Evolutionary conservation across 257 asterid species (phyloP), one percentile per base, ranked within the genome.

Genomic region (Nicotiana otophora): DNA sequence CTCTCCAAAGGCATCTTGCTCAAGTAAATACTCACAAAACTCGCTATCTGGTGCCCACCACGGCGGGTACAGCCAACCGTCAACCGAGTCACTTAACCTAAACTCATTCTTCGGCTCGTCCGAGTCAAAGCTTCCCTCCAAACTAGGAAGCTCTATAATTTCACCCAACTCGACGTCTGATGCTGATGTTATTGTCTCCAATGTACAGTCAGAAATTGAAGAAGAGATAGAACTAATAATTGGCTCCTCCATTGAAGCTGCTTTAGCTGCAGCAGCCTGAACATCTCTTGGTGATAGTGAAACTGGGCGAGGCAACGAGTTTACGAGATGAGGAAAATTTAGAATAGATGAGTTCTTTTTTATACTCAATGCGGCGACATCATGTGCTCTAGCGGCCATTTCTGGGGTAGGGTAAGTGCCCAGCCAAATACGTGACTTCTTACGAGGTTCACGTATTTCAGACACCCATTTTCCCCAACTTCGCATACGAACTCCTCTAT

Each of bases 381-480:
- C 97, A 72, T 92, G 97, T 4, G 97, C 97, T 36, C 97, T 62
- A 30, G 97, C 97, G 5, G 97, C 97, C 97, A 90, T 91, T 64
- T 92, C 97, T 42, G 97, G 90, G 60, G 92, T 89, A 4, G 92
- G 86, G 48, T 91, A 92, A 1, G 97, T 92, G 0, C 97, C 97
- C 0, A 92, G 92, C 97, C 97, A 92, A 74, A 92, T 92, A 68
- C 97, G 92, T 31, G 95, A 83, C 42, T 91, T 92, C 84, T 91
- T 91, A 81, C 89, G 81, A 53, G 97, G 97, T 84, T 92, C 92
- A 0, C 97, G 94, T 26, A 92, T 92, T 76, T 92, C 97, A 14
- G 97, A 92, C 1, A 92, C 97, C 95, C 95, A 92, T 86, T 90
- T 92, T 8, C 97, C 97, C 97, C 97, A 92, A 85, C 93, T 90